These are phyloP conservation scores for Cryptococcus sp. DNA, from an alignment of 1,284 basidiomycete genomes.

Conservation along the genomic window DNA sequence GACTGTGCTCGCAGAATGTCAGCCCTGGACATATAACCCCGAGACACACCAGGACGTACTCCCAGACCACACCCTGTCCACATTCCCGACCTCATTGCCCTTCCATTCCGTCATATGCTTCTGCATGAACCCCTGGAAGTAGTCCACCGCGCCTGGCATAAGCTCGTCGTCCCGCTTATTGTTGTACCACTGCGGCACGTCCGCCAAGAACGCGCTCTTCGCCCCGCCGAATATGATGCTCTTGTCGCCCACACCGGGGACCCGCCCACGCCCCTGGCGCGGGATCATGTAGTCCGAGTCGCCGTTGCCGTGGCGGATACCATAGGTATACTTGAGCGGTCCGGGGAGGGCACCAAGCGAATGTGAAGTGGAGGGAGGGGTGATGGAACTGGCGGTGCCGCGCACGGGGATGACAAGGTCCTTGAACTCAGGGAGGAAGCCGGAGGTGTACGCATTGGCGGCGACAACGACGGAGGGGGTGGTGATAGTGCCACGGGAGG, in stretches of 20 bases:
- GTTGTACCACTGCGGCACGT: constrained; percentile 25
- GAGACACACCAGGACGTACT: constrained; percentile 14
- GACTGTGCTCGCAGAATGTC: constrained; percentile 12
- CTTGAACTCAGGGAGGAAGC: constrained; percentile 30
- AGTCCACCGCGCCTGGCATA: constrained; percentile 23
- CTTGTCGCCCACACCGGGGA: constrained; percentile 24
- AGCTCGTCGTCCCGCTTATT: constrained; percentile 26
- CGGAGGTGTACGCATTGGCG: constrained; percentile 35
- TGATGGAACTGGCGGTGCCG: constrained; percentile 31
- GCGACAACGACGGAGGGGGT: constrained; percentile 25
- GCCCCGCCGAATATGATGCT: constrained; percentile 32
- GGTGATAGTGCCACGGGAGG: constrained; percentile 28
- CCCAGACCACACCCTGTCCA: constrained; percentile 34
- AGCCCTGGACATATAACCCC: background rate
- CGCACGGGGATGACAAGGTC: constrained; percentile 29
- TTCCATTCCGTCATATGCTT: constrained; percentile 28
- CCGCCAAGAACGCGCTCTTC: constrained; percentile 20
- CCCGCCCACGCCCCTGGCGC: constrained; percentile 24
- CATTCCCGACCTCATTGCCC: constrained; percentile 21
- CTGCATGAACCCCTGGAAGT: constrained; percentile 30
- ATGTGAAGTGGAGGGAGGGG: constrained; percentile 19
- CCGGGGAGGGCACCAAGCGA: constrained; percentile 15
- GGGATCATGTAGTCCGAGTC: constrained; percentile 35
- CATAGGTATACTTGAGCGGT: constrained; percentile 26
- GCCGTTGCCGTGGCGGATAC: constrained; percentile 26